These are phyloP conservation scores for Coemansia sp. DNA, from an alignment of 192 early-diverging fungal genomes.

Conservation along the genomic window DNA sequence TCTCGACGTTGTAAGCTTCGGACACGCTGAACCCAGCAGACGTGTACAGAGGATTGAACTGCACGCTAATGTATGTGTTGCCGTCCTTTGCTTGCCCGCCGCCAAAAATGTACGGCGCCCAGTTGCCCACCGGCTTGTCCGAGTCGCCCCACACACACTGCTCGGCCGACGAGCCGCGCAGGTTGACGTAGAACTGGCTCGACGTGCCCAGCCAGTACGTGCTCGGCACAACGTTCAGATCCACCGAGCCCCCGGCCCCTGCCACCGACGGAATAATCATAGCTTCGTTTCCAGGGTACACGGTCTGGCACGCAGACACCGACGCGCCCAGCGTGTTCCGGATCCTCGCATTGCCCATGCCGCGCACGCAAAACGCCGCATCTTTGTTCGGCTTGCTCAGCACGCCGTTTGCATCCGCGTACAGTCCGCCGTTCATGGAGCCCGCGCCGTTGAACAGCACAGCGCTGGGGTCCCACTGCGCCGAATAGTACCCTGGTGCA, in stretches of 20 bases:
- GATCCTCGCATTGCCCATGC: constrained; percentile 36
- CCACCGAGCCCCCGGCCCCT: constrained; percentile 17
- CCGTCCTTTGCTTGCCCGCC: constrained; percentile 41
- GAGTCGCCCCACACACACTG: constrained; percentile 48
- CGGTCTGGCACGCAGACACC: constrained; percentile 51
- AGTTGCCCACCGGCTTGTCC: constrained; percentile 36
- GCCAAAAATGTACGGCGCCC: constrained; percentile 51
- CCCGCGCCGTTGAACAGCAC: constrained; percentile 31
- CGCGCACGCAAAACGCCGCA: constrained; percentile 32
- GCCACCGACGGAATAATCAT: constrained; percentile 53
- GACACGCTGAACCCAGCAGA: constrained; percentile 24
- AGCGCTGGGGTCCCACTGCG: constrained; percentile 43
- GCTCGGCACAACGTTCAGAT: constrained; percentile 41
- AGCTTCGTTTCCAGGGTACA: constrained; percentile 52
- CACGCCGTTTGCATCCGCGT: constrained; percentile 21
- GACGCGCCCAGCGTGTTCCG: constrained; percentile 36
- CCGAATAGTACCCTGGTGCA: constrained; percentile 43
- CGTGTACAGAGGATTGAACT: constrained; percentile 48
- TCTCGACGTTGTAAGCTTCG: constrained; percentile 33
- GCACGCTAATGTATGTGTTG: constrained; percentile 51
- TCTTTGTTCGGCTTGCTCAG: constrained; percentile 37
- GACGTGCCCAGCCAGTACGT: constrained; percentile 52
- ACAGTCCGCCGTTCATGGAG: constrained; percentile 51
- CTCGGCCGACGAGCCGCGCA: constrained; percentile 30
- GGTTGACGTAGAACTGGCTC: constrained; percentile 50